phyloP scores from a whole-genome alignment of 768 basidiomycete genomes.

The Kondoa malvinella region DNA sequence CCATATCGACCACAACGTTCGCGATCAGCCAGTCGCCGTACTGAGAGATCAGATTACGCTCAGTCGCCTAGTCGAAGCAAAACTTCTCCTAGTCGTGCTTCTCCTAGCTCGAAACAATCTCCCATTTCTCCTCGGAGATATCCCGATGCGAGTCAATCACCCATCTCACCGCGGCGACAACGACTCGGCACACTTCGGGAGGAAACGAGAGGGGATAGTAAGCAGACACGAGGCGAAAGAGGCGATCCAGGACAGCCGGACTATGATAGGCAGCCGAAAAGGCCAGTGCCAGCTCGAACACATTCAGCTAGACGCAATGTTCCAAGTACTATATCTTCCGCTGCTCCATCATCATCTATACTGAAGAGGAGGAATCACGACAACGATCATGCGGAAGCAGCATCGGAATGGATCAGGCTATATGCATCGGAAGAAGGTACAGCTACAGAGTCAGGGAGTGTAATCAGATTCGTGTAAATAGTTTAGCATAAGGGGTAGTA shows the following conservation, averaged over 20 bases:
- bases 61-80: too few species aligned
- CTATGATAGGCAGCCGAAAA: background rate
- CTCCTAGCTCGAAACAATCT: background rate
- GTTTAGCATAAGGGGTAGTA: background rate
- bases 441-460: background rate
- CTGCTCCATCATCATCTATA: background rate
- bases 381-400: background rate
- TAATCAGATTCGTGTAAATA: background rate
- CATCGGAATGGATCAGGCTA: background rate
- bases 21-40: too few species aligned
- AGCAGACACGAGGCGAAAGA: too few species aligned
- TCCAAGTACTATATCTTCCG: background rate
- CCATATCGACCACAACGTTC: too few species aligned
- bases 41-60: too few species aligned
- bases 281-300: background rate
- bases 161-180: background rate
- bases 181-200: background rate
- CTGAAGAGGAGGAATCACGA: background rate
- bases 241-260: background rate
- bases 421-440: background rate
- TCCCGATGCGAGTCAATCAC: background rate
- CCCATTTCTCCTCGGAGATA: background rate
- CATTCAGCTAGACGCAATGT: background rate
- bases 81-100: background rate
- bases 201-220: too few species aligned